Conservation (phyloP, 2,329 filamentous ascomycete genomes). For the Xenoacremonium recifei region DNA sequence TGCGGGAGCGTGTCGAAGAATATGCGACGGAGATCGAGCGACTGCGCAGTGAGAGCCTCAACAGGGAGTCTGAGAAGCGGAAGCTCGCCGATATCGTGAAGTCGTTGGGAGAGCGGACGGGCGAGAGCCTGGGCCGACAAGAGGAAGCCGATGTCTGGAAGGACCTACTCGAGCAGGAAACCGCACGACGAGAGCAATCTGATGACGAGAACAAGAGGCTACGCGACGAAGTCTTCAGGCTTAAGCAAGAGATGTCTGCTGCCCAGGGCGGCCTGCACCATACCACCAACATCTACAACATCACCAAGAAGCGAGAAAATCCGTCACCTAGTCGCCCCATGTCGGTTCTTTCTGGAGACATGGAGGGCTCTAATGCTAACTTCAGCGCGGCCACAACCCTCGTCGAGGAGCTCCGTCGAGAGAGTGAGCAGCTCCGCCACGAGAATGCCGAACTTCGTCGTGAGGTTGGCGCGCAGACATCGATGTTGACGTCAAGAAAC, state of each 20-base stretch:
- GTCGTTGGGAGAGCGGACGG: conserved; percentile 48
- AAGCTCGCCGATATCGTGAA: conserved; percentile 79
- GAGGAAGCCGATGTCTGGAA: conserved; percentile 86
- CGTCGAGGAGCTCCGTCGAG: conserved; percentile 70
- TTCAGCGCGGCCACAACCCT: conserved; percentile 63
- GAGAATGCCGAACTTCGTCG: conserved; percentile 91
- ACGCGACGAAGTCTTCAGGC: conserved; percentile 77
- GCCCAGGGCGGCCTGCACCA: conserved; percentile 46
- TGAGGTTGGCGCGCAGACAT: conserved; percentile 92
- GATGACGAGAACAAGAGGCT: conserved; percentile 86
- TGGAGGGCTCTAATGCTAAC: conserved; percentile 50
- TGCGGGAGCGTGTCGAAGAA: conserved; percentile 82
- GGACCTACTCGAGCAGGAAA: conserved; percentile 90
- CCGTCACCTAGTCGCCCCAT: conserved; percentile 49
- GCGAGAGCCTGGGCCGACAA: conserved; percentile 50
- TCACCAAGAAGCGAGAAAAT: conserved; percentile 54
- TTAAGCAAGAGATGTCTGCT: conserved; percentile 58
- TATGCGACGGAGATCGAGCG: conserved; percentile 83
- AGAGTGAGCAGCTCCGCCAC: conserved; percentile 75
- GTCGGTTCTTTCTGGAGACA: conserved; percentile 48
- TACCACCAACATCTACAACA: conserved; percentile 66
- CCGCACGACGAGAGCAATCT: conserved; percentile 80
- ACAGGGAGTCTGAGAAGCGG: conserved; percentile 80
- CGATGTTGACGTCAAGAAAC: conserved; percentile 94
- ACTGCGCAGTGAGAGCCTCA: conserved; percentile 73